Conservation (phyloP, 441 rosid species). For the Adansonia gregorii region DNA sequence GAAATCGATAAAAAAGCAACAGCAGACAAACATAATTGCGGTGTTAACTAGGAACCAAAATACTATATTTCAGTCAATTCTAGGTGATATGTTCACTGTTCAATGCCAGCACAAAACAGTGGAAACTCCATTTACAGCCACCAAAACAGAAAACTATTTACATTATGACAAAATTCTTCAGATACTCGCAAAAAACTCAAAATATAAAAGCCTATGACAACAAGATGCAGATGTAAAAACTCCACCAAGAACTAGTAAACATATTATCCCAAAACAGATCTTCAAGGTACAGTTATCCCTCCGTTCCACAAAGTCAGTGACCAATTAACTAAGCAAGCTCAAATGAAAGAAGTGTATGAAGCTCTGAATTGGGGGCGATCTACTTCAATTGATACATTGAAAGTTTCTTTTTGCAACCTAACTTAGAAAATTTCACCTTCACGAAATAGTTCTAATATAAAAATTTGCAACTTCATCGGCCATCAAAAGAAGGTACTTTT, state of each 20-base stretch:
- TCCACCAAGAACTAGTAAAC: neutral
- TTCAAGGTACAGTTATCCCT: neutral
- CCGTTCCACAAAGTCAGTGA: neutral
- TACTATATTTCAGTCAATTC: neutral
- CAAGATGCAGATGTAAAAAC: neutral
- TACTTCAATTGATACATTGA: neutral
- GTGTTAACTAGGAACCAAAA: neutral
- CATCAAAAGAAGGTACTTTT: neutral
- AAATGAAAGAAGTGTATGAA: neutral
- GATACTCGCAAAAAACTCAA: neutral
- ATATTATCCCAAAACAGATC: neutral
- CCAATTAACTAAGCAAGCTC: constrained; percentile 7
- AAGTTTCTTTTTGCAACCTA: neutral
- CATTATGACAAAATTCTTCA: neutral
- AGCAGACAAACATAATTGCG: neutral
- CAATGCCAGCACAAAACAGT: neutral
- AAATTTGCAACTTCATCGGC: neutral
- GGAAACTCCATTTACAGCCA: neutral
- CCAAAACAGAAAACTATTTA: neutral
- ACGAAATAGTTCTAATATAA: neutral
- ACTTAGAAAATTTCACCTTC: neutral
- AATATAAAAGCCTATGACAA: neutral
- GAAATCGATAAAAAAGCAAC: neutral
- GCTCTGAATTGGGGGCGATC: neutral
- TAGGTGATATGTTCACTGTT: neutral